Percentiles rank a stretch among this genome's conserved stretches.
phyloP scores from a whole-genome alignment of 345 rosid species.

The Microcos paniculata region DNA sequence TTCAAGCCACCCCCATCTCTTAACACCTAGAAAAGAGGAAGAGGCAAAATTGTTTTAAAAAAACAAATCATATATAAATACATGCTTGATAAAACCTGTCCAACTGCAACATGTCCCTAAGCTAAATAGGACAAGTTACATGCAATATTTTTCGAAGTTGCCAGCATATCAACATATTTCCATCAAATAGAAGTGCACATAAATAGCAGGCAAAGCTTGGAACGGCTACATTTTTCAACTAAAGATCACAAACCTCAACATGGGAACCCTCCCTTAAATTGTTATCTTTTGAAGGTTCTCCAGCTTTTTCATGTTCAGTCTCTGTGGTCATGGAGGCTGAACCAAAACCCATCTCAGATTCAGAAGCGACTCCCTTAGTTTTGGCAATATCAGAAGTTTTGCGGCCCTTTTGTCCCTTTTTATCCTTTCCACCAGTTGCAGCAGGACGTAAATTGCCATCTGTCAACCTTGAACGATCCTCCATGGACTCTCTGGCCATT shows the following conservation, averaged over 20 bases:
- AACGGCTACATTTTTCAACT: neutral
- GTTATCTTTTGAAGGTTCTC: constrained; percentile 33
- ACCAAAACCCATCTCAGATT: constrained; percentile 41
- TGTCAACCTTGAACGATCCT: constrained; percentile 35
- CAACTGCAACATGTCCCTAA: neutral
- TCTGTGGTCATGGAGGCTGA: constrained; percentile 31
- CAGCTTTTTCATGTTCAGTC: constrained; percentile 33
- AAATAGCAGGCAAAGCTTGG: neutral
- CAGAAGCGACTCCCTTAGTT: constrained; percentile 38
- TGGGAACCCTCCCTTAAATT: constrained; percentile 66
- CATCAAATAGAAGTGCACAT: neutral
- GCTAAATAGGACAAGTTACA: neutral
- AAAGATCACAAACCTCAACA: constrained; percentile 69
- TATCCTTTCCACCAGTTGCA: constrained; percentile 40
- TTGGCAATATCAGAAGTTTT: constrained; percentile 44
- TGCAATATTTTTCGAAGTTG: neutral
- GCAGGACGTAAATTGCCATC: constrained; percentile 42
- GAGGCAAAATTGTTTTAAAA: constrained; percentile 3
- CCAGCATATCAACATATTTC: neutral
- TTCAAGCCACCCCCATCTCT: constrained; percentile 64
- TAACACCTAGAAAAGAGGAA: constrained; percentile 52
- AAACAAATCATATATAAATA: neutral
- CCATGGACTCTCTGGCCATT: constrained; percentile 34
- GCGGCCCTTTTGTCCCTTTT: constrained; percentile 42
- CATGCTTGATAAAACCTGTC: neutral